phyloP scores from a whole-genome alignment of 2,329 filamentous ascomycete genomes.

The Grosmannia huntii region DNA sequence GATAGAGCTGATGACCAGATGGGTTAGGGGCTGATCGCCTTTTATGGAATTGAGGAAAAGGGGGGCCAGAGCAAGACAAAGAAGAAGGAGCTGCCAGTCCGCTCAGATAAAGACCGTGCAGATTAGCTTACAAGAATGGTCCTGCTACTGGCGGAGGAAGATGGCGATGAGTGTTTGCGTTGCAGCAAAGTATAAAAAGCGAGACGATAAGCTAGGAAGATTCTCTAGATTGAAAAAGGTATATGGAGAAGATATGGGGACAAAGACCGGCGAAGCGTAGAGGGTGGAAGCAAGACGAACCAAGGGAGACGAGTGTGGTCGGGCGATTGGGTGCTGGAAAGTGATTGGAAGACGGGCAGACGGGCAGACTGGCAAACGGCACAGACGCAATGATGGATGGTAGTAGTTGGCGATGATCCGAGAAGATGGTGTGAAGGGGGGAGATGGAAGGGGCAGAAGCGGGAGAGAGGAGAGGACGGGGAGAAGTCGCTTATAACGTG shows the following conservation, averaged over 20 bases:
- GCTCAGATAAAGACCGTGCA: background rate
- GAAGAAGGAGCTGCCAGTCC: background rate
- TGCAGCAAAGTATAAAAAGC: background rate
- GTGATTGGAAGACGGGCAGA: too few species aligned
- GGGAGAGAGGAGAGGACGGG: too few species aligned
- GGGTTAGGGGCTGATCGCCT: background rate
- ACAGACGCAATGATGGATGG: too few species aligned
- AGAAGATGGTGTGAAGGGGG: too few species aligned
- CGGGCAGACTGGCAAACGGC: too few species aligned
- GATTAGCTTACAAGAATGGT: background rate
- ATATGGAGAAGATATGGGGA: background rate
- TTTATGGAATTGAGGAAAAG: background rate
- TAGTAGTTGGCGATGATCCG: too few species aligned
- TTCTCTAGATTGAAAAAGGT: background rate
- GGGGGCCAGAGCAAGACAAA: background rate
- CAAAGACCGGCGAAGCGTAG: background rate
- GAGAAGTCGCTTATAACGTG: too few species aligned
- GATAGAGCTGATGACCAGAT: background rate
- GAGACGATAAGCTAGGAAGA: background rate
- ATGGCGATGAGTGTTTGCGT: background rate
- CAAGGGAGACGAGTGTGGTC: background rate
- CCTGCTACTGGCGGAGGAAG: background rate
- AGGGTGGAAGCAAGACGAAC: background rate
- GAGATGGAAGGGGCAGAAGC: too few species aligned
- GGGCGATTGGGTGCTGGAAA: background rate